Percentiles rank a stretch among this genome's conserved stretches.
Conservation (phyloP, 2,329 filamentous ascomycete species). For the Fusarium odoratissimum region DNA sequence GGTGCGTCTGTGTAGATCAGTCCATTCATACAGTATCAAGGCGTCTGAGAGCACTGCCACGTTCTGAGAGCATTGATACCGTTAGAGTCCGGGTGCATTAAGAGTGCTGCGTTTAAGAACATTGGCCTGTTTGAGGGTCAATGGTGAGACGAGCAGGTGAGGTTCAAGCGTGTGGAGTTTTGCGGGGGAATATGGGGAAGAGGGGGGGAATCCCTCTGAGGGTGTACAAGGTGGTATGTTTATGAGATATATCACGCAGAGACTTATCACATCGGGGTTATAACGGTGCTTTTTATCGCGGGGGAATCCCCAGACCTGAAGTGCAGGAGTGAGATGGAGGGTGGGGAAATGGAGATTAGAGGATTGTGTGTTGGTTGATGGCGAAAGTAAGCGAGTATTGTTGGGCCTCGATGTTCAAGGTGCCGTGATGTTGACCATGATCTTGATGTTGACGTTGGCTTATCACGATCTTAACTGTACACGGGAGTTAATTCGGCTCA, state of each 20-base stretch:
- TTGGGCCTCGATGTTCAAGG: neutral
- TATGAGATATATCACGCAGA: slow-evolving; percentile 20
- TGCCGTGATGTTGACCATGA: neutral
- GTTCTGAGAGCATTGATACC: neutral
- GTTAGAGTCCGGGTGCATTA: neutral
- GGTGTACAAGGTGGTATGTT: slow-evolving; percentile 20
- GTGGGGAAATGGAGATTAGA: neutral
- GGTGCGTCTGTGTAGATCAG: neutral
- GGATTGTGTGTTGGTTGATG: neutral
- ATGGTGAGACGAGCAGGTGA: slow-evolving; percentile 30
- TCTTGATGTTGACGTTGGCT: slow-evolving; percentile 1
- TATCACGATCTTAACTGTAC: neutral
- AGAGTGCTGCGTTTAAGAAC: neutral
- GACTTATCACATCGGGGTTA: slow-evolving; percentile 1
- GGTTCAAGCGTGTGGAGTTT: slow-evolving; percentile 20
- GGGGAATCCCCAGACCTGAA: slow-evolving; percentile 6
- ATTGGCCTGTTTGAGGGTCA: neutral
- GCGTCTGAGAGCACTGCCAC: neutral
- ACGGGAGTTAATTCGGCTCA: slow-evolving; percentile 12
- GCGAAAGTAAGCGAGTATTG: neutral
- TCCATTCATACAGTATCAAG: neutral
- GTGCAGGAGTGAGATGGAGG: slow-evolving; percentile 11
- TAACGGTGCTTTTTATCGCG: neutral
- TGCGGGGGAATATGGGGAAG: slow-evolving; percentile 35
- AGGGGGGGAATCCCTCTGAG: neutral